Evolutionary conservation across 2,329 filamentous ascomycete genomes (phyloP), one percentile per base, ranked within the genome.

Genomic region (Penicillium sp.): DNA sequence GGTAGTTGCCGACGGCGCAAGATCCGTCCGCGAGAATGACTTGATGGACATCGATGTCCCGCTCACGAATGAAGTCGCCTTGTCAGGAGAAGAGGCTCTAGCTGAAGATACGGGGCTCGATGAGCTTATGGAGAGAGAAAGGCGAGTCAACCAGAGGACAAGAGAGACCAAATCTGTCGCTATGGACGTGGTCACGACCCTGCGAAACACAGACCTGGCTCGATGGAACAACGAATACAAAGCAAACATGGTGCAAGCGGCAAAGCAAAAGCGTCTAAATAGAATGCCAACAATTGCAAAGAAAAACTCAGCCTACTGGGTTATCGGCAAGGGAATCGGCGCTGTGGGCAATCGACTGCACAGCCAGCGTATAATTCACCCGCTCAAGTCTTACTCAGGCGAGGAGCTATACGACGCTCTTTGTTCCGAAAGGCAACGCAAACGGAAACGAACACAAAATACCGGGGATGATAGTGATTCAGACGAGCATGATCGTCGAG

Each of bases 271-370:
- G 57, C 58, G 70, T 5, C 63, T 71, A 5, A 70, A 75, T 30
- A 76, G 72, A 43, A 61, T 71, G 13, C 57, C 68, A 11, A 65
- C 69, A 0, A 71, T 79, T 38, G 82, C 84, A 2, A 87, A 82
- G 69, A 82, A 80, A 63, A 87, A 86, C 52, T 86, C 85, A 0
- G 76, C 78, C 10, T 77, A 79, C 60, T 87, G 81, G 75, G 77
- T 88, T 4, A 77, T 81, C 53, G 81, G 80, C 5, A 65, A 72
- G 43, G 83, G 84, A 6, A 72, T 86, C 41, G 81, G 79, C 38
- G 75, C 75, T 38, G 74, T 85, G 7, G 81, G 81, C 10, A 50
- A 68, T 5, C 74, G 73, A 2, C 57, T 81, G 11, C 76, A 76
- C 5, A 63, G 69, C 10, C 66, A 69, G 3, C 66, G 63, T n/a